Percentiles rank a stretch among this genome's conserved stretches.
Conservation (phyloP, 139 green algal species). For the Tetradesmus lagerheimii region DNA sequence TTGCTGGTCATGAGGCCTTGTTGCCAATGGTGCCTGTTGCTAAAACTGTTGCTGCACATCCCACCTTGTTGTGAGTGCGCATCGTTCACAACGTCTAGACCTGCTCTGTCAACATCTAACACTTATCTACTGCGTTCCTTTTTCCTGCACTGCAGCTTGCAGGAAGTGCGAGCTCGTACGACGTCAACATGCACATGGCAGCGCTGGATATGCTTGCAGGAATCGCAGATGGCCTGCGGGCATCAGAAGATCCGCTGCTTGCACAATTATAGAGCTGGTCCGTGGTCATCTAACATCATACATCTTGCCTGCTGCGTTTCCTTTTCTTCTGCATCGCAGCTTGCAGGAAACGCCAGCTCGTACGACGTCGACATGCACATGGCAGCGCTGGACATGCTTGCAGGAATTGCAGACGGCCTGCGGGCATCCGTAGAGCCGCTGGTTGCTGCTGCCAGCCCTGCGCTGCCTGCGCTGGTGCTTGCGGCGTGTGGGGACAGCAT, state of each 20-base stretch:
- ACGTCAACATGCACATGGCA: slow-evolving; percentile 72
- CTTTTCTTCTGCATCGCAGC: neutral
- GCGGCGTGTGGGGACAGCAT: slow-evolving; percentile 40
- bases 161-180: neutral
- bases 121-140: neutral
- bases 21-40: no score
- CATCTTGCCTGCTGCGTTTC: neutral
- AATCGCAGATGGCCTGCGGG: slow-evolving; percentile 82
- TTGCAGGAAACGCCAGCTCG: neutral
- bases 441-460: slow-evolving; percentile 55
- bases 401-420: slow-evolving; percentile 83
- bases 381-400: slow-evolving; percentile 85
- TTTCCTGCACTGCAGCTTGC: neutral
- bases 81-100: no score
- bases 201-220: slow-evolving; percentile 88
- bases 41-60: no score
- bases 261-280: slow-evolving; percentile 31
- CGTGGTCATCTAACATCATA: no score
- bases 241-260: slow-evolving; percentile 79
- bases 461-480: slow-evolving; percentile 24
- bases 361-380: slow-evolving; percentile 71
- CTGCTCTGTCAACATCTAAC: no score
- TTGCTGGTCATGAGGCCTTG: no score
- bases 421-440: slow-evolving; percentile 76
- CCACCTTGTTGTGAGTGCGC: no score